These are phyloP conservation scores for Penicillium brasilianum DNA, from an alignment of 2,329 filamentous ascomycete genomes.

Conservation along the genomic window DNA sequence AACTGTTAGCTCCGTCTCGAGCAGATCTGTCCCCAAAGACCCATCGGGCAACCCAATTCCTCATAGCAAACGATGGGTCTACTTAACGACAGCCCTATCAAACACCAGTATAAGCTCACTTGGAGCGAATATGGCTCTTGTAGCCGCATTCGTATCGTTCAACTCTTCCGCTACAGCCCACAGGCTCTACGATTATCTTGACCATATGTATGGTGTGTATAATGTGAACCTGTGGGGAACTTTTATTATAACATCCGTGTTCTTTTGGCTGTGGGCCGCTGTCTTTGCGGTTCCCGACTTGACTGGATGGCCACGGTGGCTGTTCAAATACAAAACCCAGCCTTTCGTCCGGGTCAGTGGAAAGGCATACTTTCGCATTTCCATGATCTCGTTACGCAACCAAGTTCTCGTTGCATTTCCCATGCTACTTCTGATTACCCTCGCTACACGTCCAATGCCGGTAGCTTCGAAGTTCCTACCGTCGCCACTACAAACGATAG, in stretches of 20 bases:
- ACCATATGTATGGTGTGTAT: not conserved
- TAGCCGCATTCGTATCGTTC: not conserved
- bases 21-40: not conserved
- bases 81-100: not conserved
- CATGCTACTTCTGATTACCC: not conserved
- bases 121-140: not conserved
- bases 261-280: constrained; percentile 4
- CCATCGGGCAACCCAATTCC: not conserved
- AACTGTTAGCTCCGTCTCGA: not conserved
- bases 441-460: not conserved
- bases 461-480: not conserved
- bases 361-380: not conserved
- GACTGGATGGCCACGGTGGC: not conserved
- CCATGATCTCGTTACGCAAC: not conserved
- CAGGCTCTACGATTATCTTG: not conserved
- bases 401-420: not conserved
- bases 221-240: constrained; percentile 1
- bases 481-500: not conserved
- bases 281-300: not conserved
- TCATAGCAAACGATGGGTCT: not conserved
- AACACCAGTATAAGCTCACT: not conserved
- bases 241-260: not conserved
- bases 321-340: not conserved
- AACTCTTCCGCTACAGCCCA: not conserved
- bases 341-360: not conserved